A percentile compares a stretch with the other conserved stretches of the same genome.
phyloP scores from a whole-genome alignment of 345 rosid genomes.

The Lepidium aucheri region DNA sequence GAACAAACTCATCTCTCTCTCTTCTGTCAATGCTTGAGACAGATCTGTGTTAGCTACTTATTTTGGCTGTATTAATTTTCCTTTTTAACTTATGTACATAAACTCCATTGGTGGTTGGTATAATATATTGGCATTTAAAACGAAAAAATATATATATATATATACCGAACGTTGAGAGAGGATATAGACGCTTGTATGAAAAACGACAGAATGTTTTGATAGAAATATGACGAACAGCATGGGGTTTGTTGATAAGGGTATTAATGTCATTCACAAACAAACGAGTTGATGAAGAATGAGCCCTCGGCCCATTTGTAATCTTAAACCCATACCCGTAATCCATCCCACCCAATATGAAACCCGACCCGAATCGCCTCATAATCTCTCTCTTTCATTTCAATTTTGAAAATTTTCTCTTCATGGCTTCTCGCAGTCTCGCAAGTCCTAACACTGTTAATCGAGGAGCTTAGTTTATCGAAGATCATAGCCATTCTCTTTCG shows the following conservation, averaged over 20 bases:
- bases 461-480: neutral
- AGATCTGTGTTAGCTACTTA: too few relatives aligned
- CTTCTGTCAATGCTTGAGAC: too few relatives aligned
- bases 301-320: neutral
- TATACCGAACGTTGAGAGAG: too few relatives aligned
- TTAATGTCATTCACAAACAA: neutral
- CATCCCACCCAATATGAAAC: neutral
- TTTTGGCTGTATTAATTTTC: too few relatives aligned
- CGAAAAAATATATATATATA: too few relatives aligned
- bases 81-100: too few relatives aligned
- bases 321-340: neutral
- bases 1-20: too few relatives aligned
- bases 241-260: neutral
- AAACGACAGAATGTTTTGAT: neutral
- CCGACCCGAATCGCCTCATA: neutral
- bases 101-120: too few relatives aligned
- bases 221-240: neutral
- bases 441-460: slow-evolving; percentile 13
- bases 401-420: slow-evolving; percentile 6
- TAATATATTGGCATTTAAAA: too few relatives aligned
- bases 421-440: slow-evolving; percentile 10
- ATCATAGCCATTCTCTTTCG: neutral
- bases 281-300: neutral
- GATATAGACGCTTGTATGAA: neutral
- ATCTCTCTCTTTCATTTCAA: slow-evolving; percentile 15